A percentile compares a stretch with the other conserved stretches of the same genome.
phyloP scores from a whole-genome alignment of 352 stramenopile genomes.

The Achlya hypogyna region DNA sequence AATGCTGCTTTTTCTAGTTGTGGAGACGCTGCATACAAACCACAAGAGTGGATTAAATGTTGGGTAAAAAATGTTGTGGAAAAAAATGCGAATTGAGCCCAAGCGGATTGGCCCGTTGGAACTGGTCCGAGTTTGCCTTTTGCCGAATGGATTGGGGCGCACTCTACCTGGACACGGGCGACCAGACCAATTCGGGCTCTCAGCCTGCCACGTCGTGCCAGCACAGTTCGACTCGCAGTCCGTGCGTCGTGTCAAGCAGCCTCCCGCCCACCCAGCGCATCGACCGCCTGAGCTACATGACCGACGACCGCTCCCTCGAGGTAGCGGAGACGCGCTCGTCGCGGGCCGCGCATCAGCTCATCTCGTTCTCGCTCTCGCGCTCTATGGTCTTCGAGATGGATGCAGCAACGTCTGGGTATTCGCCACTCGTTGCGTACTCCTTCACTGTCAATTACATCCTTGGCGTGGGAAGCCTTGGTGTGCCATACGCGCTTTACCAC shows the following conservation, averaged over 20 bases:
- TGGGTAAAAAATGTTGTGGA: too few species aligned
- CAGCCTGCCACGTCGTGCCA: too few species aligned
- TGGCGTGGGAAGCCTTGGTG: constrained; percentile 82
- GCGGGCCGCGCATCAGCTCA: constrained; percentile 51
- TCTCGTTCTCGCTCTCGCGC: constrained; percentile 46
- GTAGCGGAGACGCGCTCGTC: constrained; percentile 65
- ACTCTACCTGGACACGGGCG: constrained; percentile 64
- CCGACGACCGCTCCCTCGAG: constrained; percentile 24
- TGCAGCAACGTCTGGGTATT: constrained; percentile 31
- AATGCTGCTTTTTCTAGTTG: background rate
- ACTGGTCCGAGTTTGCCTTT: background rate
- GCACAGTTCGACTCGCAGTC: constrained; percentile 38
- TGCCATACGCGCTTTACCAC: constrained; percentile 81
- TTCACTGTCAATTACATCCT: constrained; percentile 92
- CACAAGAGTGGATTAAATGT: background rate
- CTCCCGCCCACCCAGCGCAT: background rate
- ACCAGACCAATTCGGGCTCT: too few species aligned
- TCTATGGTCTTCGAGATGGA: constrained; percentile 25
- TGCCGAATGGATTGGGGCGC: constrained; percentile 58
- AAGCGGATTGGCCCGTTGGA: too few species aligned
- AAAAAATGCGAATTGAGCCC: too few species aligned
- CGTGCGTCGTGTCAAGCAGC: too few species aligned
- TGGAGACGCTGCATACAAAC: background rate
- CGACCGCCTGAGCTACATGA: background rate
- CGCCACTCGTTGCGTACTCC: constrained; percentile 67